A percentile compares a stretch with the other conserved stretches of the same genome.
Evolutionary conservation across 2,329 filamentous ascomycete species (phyloP).

Genomic region (Talaromyces pinophilus): DNA sequence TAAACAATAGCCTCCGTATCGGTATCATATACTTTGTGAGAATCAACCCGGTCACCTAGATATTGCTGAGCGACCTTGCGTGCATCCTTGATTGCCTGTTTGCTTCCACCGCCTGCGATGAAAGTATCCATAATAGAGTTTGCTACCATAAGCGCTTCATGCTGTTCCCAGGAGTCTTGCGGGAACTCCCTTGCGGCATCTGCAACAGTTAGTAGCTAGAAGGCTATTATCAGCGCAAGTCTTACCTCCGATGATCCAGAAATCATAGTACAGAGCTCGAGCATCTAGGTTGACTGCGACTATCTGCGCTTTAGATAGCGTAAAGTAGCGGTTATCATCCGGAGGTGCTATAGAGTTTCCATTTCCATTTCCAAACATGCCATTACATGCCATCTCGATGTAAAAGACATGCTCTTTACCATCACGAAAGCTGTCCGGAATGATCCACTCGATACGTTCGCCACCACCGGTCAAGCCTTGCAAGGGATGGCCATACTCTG

Average conservation of each 20-base stretch:
- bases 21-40: constrained; percentile 77
- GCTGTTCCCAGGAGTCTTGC: constrained; percentile 81
- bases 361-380: constrained; percentile 94
- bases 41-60: constrained; percentile 77
- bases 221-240: background rate
- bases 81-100: constrained; percentile 74
- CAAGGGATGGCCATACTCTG: constrained; percentile 80
- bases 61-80: constrained; percentile 83
- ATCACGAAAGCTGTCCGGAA: constrained; percentile 78
- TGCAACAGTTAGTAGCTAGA: constrained; percentile 20
- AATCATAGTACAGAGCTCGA: constrained; percentile 81
- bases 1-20: constrained; percentile 76
- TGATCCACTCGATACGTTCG: constrained; percentile 86
- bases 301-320: constrained; percentile 75
- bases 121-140: constrained; percentile 91
- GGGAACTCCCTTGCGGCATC: constrained; percentile 93
- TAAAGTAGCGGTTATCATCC: constrained; percentile 77
- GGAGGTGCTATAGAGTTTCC: constrained; percentile 89
- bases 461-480: constrained; percentile 90
- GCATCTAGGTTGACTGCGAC: constrained; percentile 86
- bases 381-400: constrained; percentile 97
- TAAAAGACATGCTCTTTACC: constrained; percentile 88
- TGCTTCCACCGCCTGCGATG: constrained; percentile 70
- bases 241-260: constrained; percentile 78
- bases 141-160: constrained; percentile 77